A percentile compares a stretch with the other conserved stretches of the same genome.
These are phyloP conservation scores for Alternaria panax DNA, from an alignment of 2,329 filamentous ascomycete genomes.

Conservation along the genomic window DNA sequence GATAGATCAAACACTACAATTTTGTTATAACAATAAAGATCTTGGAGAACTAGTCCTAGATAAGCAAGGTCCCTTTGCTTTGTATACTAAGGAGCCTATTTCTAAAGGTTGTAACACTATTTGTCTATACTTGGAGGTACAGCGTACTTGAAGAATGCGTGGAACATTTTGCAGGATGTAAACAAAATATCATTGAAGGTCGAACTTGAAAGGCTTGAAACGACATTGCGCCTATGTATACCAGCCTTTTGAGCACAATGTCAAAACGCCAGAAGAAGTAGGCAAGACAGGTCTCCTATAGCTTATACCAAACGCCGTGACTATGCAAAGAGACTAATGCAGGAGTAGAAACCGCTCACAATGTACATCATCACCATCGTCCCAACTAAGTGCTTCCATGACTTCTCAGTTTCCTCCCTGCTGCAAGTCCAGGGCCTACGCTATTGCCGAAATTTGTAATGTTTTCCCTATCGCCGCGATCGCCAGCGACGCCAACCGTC, in stretches of 20 bases:
- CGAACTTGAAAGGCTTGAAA: background rate
- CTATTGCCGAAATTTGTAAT: conserved; percentile 51
- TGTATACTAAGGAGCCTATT: no score
- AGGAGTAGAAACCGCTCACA: background rate
- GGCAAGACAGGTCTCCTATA: background rate
- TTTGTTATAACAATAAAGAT: no score
- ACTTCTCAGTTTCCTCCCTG: conserved; percentile 51
- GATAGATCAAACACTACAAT: no score
- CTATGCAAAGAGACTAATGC: background rate
- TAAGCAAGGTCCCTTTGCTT: no score
- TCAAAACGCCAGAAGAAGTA: conserved; percentile 1
- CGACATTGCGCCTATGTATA: background rate
- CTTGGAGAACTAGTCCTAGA: no score
- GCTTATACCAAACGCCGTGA: background rate
- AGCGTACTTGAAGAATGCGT: background rate
- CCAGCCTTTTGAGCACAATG: background rate
- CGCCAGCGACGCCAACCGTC: conserved; percentile 52
- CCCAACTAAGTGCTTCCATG: conserved; percentile 33
- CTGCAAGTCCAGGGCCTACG: conserved; percentile 47
- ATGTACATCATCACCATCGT: background rate
- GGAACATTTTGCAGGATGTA: background rate
- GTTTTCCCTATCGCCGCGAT: conserved; percentile 52
- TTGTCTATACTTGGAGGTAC: no score
- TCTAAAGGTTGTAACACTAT: no score
- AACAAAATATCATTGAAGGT: background rate